phyloP scores from a whole-genome alignment of 2,329 filamentous ascomycete species.

The Didymella keratinophila region DNA sequence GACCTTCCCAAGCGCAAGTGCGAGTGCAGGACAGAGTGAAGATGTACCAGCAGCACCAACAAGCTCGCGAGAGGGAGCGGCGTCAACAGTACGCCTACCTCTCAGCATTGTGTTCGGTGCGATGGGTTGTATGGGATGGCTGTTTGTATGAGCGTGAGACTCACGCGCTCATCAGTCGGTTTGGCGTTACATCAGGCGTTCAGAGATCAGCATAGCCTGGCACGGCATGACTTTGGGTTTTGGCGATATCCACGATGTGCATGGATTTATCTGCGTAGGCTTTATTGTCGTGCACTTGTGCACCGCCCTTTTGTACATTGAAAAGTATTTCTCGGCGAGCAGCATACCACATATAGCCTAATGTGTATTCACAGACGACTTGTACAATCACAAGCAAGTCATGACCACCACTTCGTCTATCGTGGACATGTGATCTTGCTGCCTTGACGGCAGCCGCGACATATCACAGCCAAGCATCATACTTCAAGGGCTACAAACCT shows the following conservation, averaged over 20 bases:
- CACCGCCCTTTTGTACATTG: neutral
- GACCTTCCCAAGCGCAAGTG: conserved; percentile 12
- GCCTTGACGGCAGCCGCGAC: neutral
- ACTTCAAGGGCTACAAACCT: neutral
- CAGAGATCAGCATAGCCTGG: neutral
- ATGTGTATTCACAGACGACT: neutral
- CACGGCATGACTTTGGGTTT: neutral
- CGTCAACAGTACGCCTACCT: neutral
- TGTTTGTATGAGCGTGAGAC: neutral
- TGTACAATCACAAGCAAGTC: conserved; percentile 6
- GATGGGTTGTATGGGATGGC: neutral
- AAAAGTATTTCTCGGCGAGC: neutral
- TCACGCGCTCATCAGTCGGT: neutral
- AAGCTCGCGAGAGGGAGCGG: conserved; percentile 4
- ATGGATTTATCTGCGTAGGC: neutral
- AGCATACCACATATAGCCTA: neutral
- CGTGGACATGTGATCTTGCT: neutral
- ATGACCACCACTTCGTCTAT: neutral
- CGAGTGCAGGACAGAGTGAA: conserved; percentile 30
- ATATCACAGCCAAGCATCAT: conserved; percentile 2
- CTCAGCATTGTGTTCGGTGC: neutral
- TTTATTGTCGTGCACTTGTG: neutral
- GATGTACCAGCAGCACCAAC: neutral
- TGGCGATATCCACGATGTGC: neutral
- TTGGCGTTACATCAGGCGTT: conserved; percentile 3